Evolutionary conservation across 306 rosid genomes (phyloP).

Genomic region (Adenanthera pavonina): DNA sequence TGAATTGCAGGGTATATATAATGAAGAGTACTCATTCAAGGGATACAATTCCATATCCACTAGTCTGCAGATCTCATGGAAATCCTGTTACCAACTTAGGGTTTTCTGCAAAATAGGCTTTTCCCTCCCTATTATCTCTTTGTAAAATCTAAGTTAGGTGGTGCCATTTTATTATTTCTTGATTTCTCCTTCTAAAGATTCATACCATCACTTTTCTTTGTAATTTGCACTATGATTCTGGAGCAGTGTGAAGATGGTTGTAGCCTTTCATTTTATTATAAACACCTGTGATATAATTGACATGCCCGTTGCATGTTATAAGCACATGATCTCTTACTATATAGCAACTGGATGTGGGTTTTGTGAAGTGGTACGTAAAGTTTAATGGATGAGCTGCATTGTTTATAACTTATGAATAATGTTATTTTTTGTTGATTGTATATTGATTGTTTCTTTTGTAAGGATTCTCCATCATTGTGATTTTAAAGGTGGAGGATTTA

Average conservation of each 20-base stretch:
- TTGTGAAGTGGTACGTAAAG: no score
- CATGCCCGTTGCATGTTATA: constrained; percentile 40
- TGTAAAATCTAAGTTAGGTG: constrained; percentile 60
- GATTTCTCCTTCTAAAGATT: constrained; percentile 60
- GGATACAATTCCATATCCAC: constrained; percentile 2
- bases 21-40: background rate
- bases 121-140: constrained; percentile 21
- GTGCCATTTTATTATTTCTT: constrained; percentile 48
- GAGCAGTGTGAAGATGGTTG: constrained; percentile 49
- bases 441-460: no score
- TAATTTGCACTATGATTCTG: constrained; percentile 47
- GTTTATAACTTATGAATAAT: no score
- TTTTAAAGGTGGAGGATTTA: no score
- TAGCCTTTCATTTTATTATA: constrained; percentile 40
- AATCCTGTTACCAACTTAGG: constrained; percentile 33
- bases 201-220: constrained; percentile 54
- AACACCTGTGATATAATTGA: constrained; percentile 31
- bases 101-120: constrained; percentile 47
- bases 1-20: background rate
- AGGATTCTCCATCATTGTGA: no score
- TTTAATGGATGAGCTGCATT: no score
- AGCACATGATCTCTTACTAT: constrained; percentile 19
- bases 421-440: no score
- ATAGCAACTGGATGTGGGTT: background rate
- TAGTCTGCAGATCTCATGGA: constrained; percentile 35